Evolutionary conservation across 2,329 filamentous ascomycete genomes (phyloP).

Genomic region (Simplicillium aogashimaense): DNA sequence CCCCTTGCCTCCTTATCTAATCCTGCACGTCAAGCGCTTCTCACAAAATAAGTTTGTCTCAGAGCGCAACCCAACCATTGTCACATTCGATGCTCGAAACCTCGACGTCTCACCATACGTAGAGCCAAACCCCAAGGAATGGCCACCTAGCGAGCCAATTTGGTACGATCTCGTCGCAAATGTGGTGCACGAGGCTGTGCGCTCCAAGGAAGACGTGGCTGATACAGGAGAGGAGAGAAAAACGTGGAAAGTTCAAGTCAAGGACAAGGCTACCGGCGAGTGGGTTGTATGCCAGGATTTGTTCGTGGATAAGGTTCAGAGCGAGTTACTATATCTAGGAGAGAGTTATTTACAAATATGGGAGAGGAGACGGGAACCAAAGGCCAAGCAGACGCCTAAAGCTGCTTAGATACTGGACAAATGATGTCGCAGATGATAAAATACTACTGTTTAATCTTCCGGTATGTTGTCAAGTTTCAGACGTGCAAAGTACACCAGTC

Average conservation of each 20-base stretch:
- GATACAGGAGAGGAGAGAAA: constrained; percentile 80
- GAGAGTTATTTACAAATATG: constrained; percentile 96
- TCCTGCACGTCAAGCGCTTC: constrained; percentile 97
- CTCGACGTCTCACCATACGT: constrained; percentile 88
- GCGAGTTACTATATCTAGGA: constrained; percentile 81
- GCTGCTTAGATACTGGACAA: constrained; percentile 11
- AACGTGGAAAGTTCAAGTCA: constrained; percentile 88
- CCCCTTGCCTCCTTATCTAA: constrained; percentile 80
- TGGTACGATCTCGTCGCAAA: constrained; percentile 95
- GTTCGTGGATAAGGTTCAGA: constrained; percentile 82
- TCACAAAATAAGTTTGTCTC: constrained; percentile 92
- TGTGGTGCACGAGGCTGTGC: constrained; percentile 77
- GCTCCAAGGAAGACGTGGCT: constrained; percentile 72
- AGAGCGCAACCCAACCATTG: constrained; percentile 95
- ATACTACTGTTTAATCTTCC: not conserved
- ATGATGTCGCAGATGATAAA: not conserved
- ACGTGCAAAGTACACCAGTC: no score
- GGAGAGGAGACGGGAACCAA: constrained; percentile 63
- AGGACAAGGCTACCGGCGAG: constrained; percentile 69
- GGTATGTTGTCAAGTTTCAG: no score
- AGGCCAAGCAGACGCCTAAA: constrained; percentile 7
- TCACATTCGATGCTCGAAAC: constrained; percentile 78
- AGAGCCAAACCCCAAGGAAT: constrained; percentile 68
- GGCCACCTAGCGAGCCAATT: constrained; percentile 70
- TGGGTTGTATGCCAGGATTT: constrained; percentile 94